phyloP scores from a whole-genome alignment of 73 alveolate species.

The Symbiodinium pilosum region DNA sequence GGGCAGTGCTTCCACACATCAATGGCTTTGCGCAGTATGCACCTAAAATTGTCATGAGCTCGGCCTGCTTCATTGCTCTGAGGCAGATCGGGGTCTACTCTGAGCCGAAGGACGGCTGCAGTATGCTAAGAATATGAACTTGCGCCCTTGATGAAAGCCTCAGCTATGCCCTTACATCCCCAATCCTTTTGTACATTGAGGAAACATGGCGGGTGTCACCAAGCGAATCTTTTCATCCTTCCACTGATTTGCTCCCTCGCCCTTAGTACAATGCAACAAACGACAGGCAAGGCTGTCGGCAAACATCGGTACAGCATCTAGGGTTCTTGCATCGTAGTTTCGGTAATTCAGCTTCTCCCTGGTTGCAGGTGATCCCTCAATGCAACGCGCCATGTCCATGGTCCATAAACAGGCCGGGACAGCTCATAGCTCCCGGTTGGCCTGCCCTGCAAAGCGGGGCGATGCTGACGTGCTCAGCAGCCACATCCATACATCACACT shows the following conservation, averaged over 20 bases:
- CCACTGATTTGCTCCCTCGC: background rate
- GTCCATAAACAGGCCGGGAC: background rate
- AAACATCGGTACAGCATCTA: too few species aligned
- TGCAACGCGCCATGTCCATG: background rate
- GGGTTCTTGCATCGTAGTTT: background rate
- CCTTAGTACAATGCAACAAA: background rate
- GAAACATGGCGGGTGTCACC: background rate
- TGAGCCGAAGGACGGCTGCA: slow-evolving; percentile 5
- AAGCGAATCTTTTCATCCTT: background rate
- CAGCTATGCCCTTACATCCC: too few species aligned
- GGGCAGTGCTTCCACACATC: too few species aligned
- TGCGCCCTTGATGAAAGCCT: too few species aligned
- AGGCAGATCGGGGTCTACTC: background rate
- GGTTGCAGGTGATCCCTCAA: background rate
- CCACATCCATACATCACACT: too few species aligned
- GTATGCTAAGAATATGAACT: too few species aligned
- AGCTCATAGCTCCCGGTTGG: background rate
- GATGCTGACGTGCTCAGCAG: too few species aligned
- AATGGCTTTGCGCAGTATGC: too few species aligned
- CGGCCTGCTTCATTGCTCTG: slow-evolving; percentile 12
- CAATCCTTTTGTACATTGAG: too few species aligned
- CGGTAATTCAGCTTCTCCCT: background rate
- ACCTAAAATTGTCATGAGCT: too few species aligned
- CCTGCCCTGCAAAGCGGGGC: background rate
- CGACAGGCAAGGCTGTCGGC: too few species aligned